Percentiles rank a stretch among this genome's conserved stretches.
Conservation (phyloP, 208 protist species). For the Leptomonas seymouri region DNA sequence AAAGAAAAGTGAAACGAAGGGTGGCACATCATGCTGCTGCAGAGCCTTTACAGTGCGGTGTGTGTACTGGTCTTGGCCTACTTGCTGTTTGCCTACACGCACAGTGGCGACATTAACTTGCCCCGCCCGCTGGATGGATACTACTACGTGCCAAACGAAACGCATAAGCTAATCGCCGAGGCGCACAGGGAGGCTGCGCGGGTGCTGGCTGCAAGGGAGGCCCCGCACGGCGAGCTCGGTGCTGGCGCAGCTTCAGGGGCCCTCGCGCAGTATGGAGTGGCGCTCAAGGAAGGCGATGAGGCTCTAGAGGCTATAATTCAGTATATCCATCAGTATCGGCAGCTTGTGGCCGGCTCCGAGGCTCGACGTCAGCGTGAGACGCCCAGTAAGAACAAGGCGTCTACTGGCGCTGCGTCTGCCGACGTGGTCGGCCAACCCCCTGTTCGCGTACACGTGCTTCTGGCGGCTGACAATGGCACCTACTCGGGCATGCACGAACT, state of each 20-base stretch:
- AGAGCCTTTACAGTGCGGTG: conserved; percentile 16
- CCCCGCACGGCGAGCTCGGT: conserved; percentile 8
- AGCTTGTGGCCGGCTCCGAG: conserved; percentile 5
- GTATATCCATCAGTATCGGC: conserved; percentile 31
- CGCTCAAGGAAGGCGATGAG: conserved; percentile 34
- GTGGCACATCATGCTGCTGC: conserved; percentile 9
- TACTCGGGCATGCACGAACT: conserved; percentile 62
- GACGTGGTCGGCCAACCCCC: conserved; percentile 2
- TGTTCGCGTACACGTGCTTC: conserved; percentile 46
- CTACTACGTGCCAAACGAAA: conserved; percentile 36
- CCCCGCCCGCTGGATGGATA: conserved; percentile 18
- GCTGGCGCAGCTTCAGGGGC: neutral
- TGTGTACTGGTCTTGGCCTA: conserved; percentile 26
- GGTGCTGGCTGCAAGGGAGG: conserved; percentile 19
- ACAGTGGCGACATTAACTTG: conserved; percentile 21
- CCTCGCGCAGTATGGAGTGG: conserved; percentile 27
- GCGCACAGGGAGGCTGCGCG: conserved; percentile 27
- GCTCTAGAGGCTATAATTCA: conserved; percentile 24
- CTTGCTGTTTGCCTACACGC: conserved; percentile 28
- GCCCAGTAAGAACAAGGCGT: neutral
- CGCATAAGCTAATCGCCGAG: conserved; percentile 35
- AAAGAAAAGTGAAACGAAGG: neutral
- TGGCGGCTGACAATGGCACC: conserved; percentile 63
- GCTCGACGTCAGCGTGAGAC: neutral
- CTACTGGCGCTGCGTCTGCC: neutral